Evolutionary conservation across 495 filamentous ascomycete genomes (phyloP).

Genomic region (Xylaria nigripes): DNA sequence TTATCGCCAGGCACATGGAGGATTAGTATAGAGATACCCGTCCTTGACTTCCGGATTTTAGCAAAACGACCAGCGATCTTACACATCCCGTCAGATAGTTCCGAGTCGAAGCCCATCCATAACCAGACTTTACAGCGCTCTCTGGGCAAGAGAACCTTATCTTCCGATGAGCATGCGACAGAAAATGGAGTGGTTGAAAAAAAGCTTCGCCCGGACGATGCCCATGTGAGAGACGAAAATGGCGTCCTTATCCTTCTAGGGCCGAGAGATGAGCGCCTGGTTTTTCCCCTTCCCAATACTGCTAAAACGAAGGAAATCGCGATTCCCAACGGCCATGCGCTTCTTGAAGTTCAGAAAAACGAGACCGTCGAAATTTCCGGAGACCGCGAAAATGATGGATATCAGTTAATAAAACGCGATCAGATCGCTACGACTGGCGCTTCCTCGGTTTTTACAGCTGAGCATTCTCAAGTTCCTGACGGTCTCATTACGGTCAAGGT

Average conservation of each 20-base stretch:
- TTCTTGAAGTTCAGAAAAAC: slow-evolving; percentile 35
- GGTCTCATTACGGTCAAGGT: slow-evolving; percentile 43
- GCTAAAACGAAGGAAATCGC: slow-evolving; percentile 37
- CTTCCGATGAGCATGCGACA: slow-evolving; percentile 24
- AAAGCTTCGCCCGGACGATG: slow-evolving; percentile 26
- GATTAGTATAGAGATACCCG: slow-evolving; percentile 36
- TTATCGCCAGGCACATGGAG: slow-evolving; percentile 41
- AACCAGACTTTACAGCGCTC: slow-evolving; percentile 28
- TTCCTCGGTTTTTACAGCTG: slow-evolving; percentile 43
- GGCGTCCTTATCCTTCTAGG: slow-evolving; percentile 42
- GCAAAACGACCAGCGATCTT: slow-evolving; percentile 35
- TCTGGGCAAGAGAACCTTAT: slow-evolving; percentile 36
- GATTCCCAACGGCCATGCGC: slow-evolving; percentile 34
- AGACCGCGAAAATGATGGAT: slow-evolving; percentile 35
- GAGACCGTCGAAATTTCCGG: slow-evolving; percentile 35
- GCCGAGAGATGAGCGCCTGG: slow-evolving; percentile 32
- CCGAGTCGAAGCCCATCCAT: slow-evolving; percentile 19
- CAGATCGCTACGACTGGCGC: slow-evolving; percentile 37
- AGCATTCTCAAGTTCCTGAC: slow-evolving; percentile 35
- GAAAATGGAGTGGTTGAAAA: slow-evolving; percentile 29
- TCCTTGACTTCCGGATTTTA: slow-evolving; percentile 43
- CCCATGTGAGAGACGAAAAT: slow-evolving; percentile 20
- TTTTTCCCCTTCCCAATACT: slow-evolving; percentile 34
- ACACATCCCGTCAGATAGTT: slow-evolving; percentile 16
- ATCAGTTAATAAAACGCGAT: slow-evolving; percentile 38